Percentiles rank a stretch among this genome's conserved stretches.
phyloP scores from a whole-genome alignment of 352 stramenopile genomes.

The Phytopythium boreale region DNA sequence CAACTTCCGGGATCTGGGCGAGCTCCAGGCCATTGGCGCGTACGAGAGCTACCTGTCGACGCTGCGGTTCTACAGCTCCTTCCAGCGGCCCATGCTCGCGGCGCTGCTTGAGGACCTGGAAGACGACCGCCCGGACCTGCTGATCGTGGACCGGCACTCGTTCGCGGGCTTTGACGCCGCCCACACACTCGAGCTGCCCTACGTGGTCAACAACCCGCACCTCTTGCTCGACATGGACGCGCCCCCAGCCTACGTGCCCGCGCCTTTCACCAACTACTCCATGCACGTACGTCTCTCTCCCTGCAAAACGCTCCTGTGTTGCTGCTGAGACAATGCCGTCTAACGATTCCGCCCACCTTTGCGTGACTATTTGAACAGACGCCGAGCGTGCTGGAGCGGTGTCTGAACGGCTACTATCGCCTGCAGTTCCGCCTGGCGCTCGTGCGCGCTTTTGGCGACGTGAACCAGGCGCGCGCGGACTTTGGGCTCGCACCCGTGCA shows the following conservation, averaged over 20 bases:
- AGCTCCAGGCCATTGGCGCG: conserved; percentile 35
- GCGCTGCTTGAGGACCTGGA: conserved; percentile 58
- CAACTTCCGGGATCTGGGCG: conserved; percentile 21
- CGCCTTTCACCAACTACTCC: conserved; percentile 80
- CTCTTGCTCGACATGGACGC: conserved; percentile 85
- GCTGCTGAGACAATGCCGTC: neutral
- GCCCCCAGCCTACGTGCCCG: conserved; percentile 70
- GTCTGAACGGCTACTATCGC: conserved; percentile 74
- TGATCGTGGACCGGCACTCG: conserved; percentile 79
- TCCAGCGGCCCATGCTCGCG: conserved; percentile 72
- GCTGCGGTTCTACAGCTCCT: conserved; percentile 73
- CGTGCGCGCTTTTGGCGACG: conserved; percentile 58
- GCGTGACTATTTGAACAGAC: conserved; percentile 24
- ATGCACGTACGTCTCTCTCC: conserved; percentile 55
- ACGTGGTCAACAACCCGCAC: conserved; percentile 78
- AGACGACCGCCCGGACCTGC: conserved; percentile 59
- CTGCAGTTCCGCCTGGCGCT: conserved; percentile 69
- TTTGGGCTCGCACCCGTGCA: conserved; percentile 44
- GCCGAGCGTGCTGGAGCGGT: conserved; percentile 70
- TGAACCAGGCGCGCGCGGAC: conserved; percentile 55
- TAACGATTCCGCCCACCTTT: neutral
- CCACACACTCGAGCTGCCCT: conserved; percentile 63
- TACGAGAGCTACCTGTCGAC: conserved; percentile 69
- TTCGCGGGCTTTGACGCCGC: conserved; percentile 76
- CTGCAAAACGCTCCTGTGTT: neutral